Base-by-base conservation (phyloP, 768 basidiomycete species). In the Stropharia rugosoannulata region DNA sequence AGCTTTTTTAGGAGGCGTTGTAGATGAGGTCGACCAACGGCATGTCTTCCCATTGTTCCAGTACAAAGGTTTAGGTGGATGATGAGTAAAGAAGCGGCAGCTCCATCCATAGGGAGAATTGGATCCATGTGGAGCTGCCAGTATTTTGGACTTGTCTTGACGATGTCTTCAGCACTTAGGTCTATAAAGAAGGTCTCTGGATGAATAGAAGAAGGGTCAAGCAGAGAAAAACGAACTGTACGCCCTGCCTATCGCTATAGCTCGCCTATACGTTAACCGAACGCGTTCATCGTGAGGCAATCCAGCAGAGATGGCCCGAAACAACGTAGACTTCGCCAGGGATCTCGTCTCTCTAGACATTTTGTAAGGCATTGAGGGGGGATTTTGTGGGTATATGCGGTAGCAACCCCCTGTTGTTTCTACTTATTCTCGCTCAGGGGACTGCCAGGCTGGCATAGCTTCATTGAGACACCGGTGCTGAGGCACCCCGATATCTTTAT, bases 81-180 rank as follows among this genome's bases (percentile, higher is more conserved):
- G 1, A 53, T 59, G 5, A 60, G 40, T 3, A 66, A 46, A 0
- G 59, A 59, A 5, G 51, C 56, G 1, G 55, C 59, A 0, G 62
- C 57, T 7, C 56, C 59, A 32, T 66, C 64, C 46, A 62, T 19
- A 15, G 41, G 25, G 18, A 55, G 29, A 3, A 66, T 64, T 3
- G 62, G 62, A 48, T 66, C 61, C 0, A 51, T 15, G 16, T 66
- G 60, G 5, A 63, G 32, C 8, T 49, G 39, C 64, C 64, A 66
- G 35, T 44, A 66, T 19, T 52, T 43, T 11, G 54, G 54, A 10
- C 50, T 49, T 0, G 55, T 27, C 9, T 48, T 22, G 12, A 49
- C 18, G 13, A 63, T 49, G 19, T 56, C 57, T 0, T 54, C 39
- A 2, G 53, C 44, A 3, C 32, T 55, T 1, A 55, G 49, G 5